Conservation (phyloP, 805 yeast species). For the Metschnikowia baotianmanensis region DNA sequence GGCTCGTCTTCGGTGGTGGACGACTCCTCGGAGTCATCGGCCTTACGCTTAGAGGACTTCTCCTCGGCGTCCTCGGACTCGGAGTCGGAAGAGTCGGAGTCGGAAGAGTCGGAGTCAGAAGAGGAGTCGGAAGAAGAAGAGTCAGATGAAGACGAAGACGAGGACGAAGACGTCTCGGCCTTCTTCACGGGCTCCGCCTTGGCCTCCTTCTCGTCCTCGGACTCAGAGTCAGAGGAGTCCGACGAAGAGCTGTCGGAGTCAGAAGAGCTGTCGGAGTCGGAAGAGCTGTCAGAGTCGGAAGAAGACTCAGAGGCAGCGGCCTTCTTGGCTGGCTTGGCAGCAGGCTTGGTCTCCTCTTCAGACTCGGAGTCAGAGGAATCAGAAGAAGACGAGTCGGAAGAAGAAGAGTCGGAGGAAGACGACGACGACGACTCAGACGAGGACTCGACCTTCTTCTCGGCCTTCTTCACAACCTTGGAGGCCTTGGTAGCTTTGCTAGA, state of each 20-base stretch:
- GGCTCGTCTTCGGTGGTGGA: conserved; percentile 30
- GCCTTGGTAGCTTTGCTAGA: conserved; percentile 16
- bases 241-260: too few relatives aligned
- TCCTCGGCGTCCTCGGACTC: conserved; percentile 24
- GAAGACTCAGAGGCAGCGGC: conserved; percentile 4
- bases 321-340: neutral
- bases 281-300: too few relatives aligned
- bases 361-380: conserved; percentile 20
- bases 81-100: conserved; percentile 31
- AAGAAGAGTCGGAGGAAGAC: too few relatives aligned
- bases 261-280: too few relatives aligned
- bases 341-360: conserved; percentile 16
- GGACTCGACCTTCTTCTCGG: conserved; percentile 7
- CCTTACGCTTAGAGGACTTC: conserved; percentile 29
- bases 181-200: too few relatives aligned
- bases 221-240: too few relatives aligned
- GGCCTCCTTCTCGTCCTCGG: too few relatives aligned
- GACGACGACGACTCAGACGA: too few relatives aligned
- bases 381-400: conserved; percentile 19
- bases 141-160: conserved; percentile 7
- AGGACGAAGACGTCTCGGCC: conserved; percentile 9
- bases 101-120: conserved; percentile 21
- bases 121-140: conserved; percentile 22
- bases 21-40: conserved; percentile 17
- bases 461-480: conserved; percentile 13